A percentile compares a stretch with the other conserved stretches of the same genome.
Conservation (phyloP, 2,329 filamentous ascomycete genomes). For the Thelonectria olida region DNA sequence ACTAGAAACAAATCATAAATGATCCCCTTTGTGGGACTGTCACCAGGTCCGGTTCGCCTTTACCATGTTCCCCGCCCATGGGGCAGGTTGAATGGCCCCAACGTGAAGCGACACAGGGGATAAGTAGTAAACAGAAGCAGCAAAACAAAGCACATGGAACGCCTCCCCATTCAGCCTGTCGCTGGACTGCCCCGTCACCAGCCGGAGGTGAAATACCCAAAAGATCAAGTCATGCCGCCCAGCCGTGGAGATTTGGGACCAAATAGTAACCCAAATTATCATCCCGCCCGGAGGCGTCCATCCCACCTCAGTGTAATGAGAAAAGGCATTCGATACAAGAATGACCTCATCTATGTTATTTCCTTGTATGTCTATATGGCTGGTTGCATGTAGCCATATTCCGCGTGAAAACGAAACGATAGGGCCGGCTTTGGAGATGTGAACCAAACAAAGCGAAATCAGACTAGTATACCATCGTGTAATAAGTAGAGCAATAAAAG, state of each 20-base stretch:
- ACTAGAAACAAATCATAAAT: too few species aligned
- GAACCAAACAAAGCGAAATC: constrained; percentile 16
- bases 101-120: too few species aligned
- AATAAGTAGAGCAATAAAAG: not conserved
- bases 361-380: constrained; percentile 1
- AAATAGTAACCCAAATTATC: constrained; percentile 8
- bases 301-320: not conserved
- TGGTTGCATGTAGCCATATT: not conserved
- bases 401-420: constrained; percentile 5
- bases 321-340: not conserved
- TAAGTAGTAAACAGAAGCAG: not conserved
- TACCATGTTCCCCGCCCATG: too few species aligned
- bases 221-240: constrained; percentile 17
- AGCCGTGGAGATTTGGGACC: constrained; percentile 1
- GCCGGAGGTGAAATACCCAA: constrained; percentile 5
- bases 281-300: not conserved
- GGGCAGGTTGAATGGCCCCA: too few species aligned
- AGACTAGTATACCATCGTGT: constrained; percentile 24
- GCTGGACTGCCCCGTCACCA: constrained; percentile 1
- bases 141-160: not conserved
- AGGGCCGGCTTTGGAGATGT: not conserved
- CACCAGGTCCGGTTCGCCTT: too few species aligned
- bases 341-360: constrained; percentile 4
- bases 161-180: constrained; percentile 16
- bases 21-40: too few species aligned